Evolutionary conservation across 1,139 yeast genomes (phyloP), one percentile per base, ranked within the genome.

Genomic region (Taphrina flavorubra): DNA sequence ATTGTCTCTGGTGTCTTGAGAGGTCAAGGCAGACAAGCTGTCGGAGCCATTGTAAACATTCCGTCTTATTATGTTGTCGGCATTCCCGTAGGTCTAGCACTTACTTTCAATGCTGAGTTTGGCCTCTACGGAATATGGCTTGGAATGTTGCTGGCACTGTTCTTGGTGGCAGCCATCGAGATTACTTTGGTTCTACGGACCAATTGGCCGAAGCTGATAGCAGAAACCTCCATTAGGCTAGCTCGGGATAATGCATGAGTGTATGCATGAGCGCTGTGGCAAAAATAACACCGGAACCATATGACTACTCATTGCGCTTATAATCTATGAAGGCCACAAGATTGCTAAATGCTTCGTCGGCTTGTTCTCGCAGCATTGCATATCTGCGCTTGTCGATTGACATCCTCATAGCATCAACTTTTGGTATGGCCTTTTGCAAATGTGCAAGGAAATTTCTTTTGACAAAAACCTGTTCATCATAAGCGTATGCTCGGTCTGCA

Each of bases 1-100:
- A 91, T 90, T 2, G 89, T 92, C 1, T 90, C 91, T 70, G 95
- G 97, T 1, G 85, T 92, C 60, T 78, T 92, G 68, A 81, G 97
- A 71, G 97, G 97, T 6, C 89, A 89, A 75, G 97, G 97, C 0
- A 82, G 86, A 76, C 97, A 92, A 76, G 85, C 85, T 67, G 82
- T 90, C 60, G 97, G 97, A 0, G 95, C 97, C 0, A 79, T 86
- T 44, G 83, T 91, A 55, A 91, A 90, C 75, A 81, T 92, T 69
- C 77, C 89, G 18, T 87, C 88, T 0, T 92, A 91, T 78, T 91
- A 91, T 76, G 76, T 80, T 2, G 76, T 86, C 68, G 91, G 88
- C 1, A 79, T 87, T 18, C 97, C 97, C 0, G 75, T 90, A 36
- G 91, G 92, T 0, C 77, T 89, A 70, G 74, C 83, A 0, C 79